Evolutionary conservation across 495 filamentous ascomycete genomes (phyloP).

Genomic region (Aspergillus leporis): DNA sequence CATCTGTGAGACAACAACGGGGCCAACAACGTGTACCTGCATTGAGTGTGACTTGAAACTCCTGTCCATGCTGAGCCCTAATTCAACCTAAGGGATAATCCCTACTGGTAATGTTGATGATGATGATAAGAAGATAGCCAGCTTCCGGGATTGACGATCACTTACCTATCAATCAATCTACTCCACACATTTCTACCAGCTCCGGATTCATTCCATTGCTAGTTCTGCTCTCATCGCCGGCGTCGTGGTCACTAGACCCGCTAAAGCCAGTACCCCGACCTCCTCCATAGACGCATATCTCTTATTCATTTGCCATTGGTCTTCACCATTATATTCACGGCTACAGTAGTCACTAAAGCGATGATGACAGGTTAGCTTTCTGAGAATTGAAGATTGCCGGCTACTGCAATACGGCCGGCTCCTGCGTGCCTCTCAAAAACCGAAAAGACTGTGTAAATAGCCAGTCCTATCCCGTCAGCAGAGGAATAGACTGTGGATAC

Average conservation of each 20-base stretch:
- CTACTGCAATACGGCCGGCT: too few relatives aligned
- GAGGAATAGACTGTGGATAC: too few relatives aligned
- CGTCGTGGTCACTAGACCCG: background rate
- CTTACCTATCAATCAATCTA: background rate
- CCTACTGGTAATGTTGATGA: background rate
- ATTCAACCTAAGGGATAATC: background rate
- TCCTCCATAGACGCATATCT: constrained; percentile 1
- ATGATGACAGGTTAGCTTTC: too few relatives aligned
- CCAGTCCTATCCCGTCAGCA: too few relatives aligned
- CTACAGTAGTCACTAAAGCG: too few relatives aligned
- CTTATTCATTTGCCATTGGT: background rate
- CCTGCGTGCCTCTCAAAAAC: too few relatives aligned
- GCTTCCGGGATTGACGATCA: background rate
- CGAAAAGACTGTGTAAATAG: too few relatives aligned
- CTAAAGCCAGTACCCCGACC: constrained; percentile 1
- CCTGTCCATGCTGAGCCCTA: background rate
- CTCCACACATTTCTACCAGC: background rate
- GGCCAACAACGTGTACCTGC: background rate
- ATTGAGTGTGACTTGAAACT: background rate
- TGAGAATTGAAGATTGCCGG: too few relatives aligned
- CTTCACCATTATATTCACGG: background rate
- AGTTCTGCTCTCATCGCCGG: constrained; percentile 6
- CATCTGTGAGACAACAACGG: background rate
- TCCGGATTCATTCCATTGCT: constrained; percentile 5
- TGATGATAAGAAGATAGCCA: background rate